Conservation (phyloP, 805 yeast species). For the Tetrapisispora namnaoensis region DNA sequence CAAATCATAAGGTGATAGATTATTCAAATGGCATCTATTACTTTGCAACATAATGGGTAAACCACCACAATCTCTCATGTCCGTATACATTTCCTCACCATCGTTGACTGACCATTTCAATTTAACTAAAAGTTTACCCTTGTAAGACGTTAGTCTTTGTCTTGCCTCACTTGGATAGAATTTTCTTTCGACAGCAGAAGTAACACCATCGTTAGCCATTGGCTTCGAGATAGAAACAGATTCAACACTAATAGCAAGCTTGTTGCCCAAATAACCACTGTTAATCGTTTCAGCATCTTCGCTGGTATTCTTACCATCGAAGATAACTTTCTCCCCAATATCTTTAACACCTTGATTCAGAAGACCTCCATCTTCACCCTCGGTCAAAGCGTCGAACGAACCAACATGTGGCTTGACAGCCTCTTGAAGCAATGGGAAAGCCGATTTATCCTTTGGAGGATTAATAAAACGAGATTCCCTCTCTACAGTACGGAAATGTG, state of each 20-base stretch:
- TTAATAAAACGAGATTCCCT: constrained; percentile 75
- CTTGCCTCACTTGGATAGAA: constrained; percentile 81
- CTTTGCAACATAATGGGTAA: constrained; percentile 86
- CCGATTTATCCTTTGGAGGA: constrained; percentile 82
- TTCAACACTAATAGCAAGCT: constrained; percentile 74
- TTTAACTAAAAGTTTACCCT: constrained; percentile 67
- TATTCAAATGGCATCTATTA: constrained; percentile 85
- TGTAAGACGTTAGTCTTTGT: constrained; percentile 78
- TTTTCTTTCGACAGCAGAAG: constrained; percentile 63
- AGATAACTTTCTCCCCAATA: constrained; percentile 76
- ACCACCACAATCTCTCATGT: constrained; percentile 83
- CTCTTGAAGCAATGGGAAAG: constrained; percentile 71
- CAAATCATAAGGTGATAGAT: constrained; percentile 71
- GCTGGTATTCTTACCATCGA: constrained; percentile 45
- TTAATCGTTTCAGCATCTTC: constrained; percentile 29
- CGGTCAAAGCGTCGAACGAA: constrained; percentile 90
- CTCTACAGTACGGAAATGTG: constrained; percentile 60
- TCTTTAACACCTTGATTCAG: constrained; percentile 79
- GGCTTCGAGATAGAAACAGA: constrained; percentile 84
- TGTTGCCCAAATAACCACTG: constrained; percentile 68
- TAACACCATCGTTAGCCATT: constrained; percentile 41
- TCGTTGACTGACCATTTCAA: constrained; percentile 82
- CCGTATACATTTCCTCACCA: constrained; percentile 64
- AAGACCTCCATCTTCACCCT: constrained; percentile 77
- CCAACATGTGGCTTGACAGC: constrained; percentile 95